A percentile compares a stretch with the other conserved stretches of the same genome.
These are phyloP conservation scores for Alternaria atra DNA, from an alignment of 2,329 filamentous ascomycete genomes.

Conservation along the genomic window DNA sequence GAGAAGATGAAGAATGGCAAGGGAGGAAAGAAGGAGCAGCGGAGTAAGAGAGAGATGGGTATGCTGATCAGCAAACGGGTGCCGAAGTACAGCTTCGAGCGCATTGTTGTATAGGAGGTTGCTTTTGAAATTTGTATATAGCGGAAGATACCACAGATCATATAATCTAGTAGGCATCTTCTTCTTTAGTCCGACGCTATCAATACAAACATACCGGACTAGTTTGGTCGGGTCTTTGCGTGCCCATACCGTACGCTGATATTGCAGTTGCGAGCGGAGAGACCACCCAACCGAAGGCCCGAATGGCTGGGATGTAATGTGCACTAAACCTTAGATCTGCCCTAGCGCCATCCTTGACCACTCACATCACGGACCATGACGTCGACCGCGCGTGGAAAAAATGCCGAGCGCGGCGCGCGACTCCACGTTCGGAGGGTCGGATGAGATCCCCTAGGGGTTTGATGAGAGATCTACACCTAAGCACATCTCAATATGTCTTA, in stretches of 20 bases:
- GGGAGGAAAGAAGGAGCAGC: constrained; percentile 74
- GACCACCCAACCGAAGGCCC: not conserved
- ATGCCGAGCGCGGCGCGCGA: constrained; percentile 1
- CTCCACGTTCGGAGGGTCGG: not conserved
- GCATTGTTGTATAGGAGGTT: constrained; percentile 58
- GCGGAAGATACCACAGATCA: not conserved
- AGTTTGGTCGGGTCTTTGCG: not conserved
- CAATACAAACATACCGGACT: not conserved
- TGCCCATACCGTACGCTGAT: not conserved
- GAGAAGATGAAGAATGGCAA: constrained; percentile 64
- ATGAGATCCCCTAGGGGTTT: not conserved
- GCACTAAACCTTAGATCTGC: constrained; percentile 13
- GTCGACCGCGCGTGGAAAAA: constrained; percentile 10
- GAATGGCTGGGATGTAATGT: not conserved
- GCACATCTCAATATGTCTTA: not conserved
- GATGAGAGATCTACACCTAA: not conserved
- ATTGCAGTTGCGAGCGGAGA: not conserved
- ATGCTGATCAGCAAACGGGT: constrained; percentile 81
- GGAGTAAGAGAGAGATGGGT: constrained; percentile 77
- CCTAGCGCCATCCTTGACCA: constrained; percentile 11
- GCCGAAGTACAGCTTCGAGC: constrained; percentile 83
- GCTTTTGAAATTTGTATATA: constrained; percentile 8
- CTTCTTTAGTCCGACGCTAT: not conserved
- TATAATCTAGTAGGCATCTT: not conserved
- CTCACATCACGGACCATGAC: constrained; percentile 16